phyloP scores from a whole-genome alignment of 2,329 filamentous ascomycete species.

The Curvularia hawaiiensis region DNA sequence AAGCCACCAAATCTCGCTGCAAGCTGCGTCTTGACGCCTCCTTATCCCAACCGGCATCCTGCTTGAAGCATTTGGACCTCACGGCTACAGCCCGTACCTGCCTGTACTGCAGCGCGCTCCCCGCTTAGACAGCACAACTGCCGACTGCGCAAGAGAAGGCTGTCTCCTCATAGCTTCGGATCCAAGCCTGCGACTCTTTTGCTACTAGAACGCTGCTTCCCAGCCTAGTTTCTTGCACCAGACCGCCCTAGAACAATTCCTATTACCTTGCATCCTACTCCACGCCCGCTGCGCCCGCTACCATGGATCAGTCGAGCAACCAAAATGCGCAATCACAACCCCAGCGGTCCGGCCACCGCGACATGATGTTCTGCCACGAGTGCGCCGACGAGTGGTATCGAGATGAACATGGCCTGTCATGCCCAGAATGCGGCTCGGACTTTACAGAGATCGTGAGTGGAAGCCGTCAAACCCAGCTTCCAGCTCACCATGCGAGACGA shows the following conservation, averaged over 20 bases:
- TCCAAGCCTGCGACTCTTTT: conserved; percentile 23
- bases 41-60: conserved; percentile 2
- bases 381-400: conserved; percentile 83
- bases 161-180: conserved; percentile 19
- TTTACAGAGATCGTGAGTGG: conserved; percentile 82
- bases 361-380: conserved; percentile 84
- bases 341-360: conserved; percentile 47
- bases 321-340: conserved; percentile 24
- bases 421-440: conserved; percentile 78
- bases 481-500: conserved; percentile 11
- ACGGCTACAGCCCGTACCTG: conserved; percentile 5
- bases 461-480: conserved; percentile 14
- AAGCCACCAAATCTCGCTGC: conserved; percentile 16
- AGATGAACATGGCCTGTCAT: conserved; percentile 70
- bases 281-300: conserved; percentile 10
- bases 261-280: conserved; percentile 6
- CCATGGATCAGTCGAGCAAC: conserved; percentile 31
- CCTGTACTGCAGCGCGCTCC: conserved; percentile 23
- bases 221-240: conserved; percentile 6
- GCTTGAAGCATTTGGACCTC: conserved; percentile 6
- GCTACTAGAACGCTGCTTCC: conserved; percentile 1
- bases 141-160: conserved; percentile 34
- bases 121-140: conserved; percentile 20
- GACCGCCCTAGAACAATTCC: conserved; percentile 4
- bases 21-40: conserved; percentile 15